These are phyloP conservation scores for Calendula officinalis DNA, from an alignment of 129 eudicot species.

Conservation along the genomic window DNA sequence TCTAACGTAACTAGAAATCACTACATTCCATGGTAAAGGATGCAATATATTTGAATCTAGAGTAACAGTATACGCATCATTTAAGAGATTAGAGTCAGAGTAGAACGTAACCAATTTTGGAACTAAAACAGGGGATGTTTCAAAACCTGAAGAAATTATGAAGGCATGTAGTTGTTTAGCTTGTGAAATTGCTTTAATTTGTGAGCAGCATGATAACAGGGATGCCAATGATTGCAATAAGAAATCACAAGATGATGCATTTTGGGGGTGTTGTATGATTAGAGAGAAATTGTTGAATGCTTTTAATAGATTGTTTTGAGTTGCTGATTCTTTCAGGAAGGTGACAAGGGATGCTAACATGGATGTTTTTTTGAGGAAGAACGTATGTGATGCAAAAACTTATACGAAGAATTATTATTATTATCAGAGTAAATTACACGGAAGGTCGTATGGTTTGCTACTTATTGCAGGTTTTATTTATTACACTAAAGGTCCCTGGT, in stretches of 20 bases:
- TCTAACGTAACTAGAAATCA: conserved; percentile 51
- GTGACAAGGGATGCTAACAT: conserved; percentile 43
- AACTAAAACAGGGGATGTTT: conserved; percentile 38
- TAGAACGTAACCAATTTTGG: conserved; percentile 52
- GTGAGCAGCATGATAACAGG: conserved; percentile 40
- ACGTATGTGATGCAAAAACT: too few species aligned
- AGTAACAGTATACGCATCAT: conserved; percentile 43
- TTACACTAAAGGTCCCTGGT: too few species aligned
- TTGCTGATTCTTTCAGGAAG: conserved; percentile 43
- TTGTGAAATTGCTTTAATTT: conserved; percentile 36
- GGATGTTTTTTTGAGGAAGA: neutral
- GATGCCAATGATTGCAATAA: conserved; percentile 43
- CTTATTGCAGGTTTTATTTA: too few species aligned
- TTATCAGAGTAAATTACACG: too few species aligned
- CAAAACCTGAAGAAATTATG: conserved; percentile 40
- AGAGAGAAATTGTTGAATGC: conserved; percentile 42
- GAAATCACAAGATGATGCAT: conserved; percentile 22
- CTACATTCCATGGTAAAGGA: conserved; percentile 63
- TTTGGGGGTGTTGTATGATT: conserved; percentile 33
- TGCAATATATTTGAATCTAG: conserved; percentile 31
- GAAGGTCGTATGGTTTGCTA: too few species aligned
- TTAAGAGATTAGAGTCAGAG: conserved; percentile 29
- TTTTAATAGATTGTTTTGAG: conserved; percentile 39
- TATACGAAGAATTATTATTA: too few species aligned
- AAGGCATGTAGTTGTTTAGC: conserved; percentile 57